phyloP scores from a whole-genome alignment of 495 filamentous ascomycete genomes.

The Rhizodiscina lignyota region DNA sequence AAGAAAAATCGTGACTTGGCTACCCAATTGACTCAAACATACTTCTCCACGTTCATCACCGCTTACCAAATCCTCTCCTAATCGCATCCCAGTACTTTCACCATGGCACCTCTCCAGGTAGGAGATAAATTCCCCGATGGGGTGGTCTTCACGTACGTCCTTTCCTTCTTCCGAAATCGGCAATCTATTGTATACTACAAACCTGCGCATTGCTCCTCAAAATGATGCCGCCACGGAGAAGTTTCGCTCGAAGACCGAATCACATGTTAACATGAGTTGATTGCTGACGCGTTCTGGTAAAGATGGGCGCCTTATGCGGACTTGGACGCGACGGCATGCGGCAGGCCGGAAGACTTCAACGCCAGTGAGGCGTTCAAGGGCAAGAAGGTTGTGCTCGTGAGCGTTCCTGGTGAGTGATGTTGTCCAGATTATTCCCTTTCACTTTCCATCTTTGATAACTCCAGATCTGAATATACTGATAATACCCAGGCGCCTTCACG shows the following conservation, averaged over 20 bases:
- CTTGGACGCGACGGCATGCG: slow-evolving; percentile 43
- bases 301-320: slow-evolving; percentile 24
- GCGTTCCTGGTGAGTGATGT: slow-evolving; percentile 68
- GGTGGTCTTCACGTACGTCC: slow-evolving; percentile 54
- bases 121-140: slow-evolving; percentile 72
- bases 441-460: no score
- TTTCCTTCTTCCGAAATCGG: slow-evolving; percentile 5
- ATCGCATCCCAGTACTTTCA: no score
- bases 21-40: no score
- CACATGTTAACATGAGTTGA: background rate
- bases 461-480: slow-evolving; percentile 10
- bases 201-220: no score
- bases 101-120: slow-evolving; percentile 61
- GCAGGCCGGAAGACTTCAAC: slow-evolving; percentile 61
- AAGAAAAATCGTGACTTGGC: no score
- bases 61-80: no score
- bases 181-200: no score
- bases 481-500: slow-evolving; percentile 66
- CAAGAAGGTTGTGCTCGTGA: slow-evolving; percentile 86
- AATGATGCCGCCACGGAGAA: no score
- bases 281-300: background rate
- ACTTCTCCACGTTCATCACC: no score
- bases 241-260: background rate
- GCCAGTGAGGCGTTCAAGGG: slow-evolving; percentile 71
- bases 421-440: slow-evolving; percentile 6